These are phyloP conservation scores for Cadophora sp. DNA, from an alignment of 2,329 filamentous ascomycete species.

Conservation along the genomic window DNA sequence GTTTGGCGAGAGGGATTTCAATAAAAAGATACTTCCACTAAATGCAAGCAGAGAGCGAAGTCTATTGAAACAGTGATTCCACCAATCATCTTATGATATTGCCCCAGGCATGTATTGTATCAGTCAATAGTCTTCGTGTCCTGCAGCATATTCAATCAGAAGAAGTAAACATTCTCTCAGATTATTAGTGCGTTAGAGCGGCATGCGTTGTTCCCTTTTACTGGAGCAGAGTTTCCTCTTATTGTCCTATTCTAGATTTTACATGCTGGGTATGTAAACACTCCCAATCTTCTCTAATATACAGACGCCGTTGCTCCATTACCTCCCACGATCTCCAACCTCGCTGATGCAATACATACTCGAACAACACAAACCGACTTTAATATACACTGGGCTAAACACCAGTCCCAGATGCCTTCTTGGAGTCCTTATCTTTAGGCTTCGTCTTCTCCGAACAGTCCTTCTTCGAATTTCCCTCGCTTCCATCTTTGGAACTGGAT, in stretches of 20 bases:
- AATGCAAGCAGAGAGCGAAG: neutral
- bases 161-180: neutral
- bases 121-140: neutral
- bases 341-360: slow-evolving; percentile 36
- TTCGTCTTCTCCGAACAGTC: neutral
- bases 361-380: slow-evolving; percentile 20
- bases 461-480: slow-evolving; percentile 15
- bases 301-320: slow-evolving; percentile 35
- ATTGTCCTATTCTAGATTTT: slow-evolving; percentile 33
- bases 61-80: neutral
- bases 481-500: slow-evolving; percentile 18
- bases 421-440: slow-evolving; percentile 31
- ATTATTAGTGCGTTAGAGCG: neutral
- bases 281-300: slow-evolving; percentile 20
- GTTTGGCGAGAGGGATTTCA: neutral
- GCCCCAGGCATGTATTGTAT: neutral
- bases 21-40: neutral
- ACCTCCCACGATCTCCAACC: slow-evolving; percentile 25
- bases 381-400: slow-evolving; percentile 23
- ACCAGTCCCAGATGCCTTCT: slow-evolving; percentile 31
- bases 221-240: slow-evolving; percentile 35
- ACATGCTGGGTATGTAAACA: slow-evolving; percentile 29
- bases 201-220: neutral
- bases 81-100: slow-evolving; percentile 1
- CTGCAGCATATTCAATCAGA: neutral